These are phyloP conservation scores for Scheffersomyces titani DNA, from an alignment of 1,139 yeast genomes.

Conservation along the genomic window DNA sequence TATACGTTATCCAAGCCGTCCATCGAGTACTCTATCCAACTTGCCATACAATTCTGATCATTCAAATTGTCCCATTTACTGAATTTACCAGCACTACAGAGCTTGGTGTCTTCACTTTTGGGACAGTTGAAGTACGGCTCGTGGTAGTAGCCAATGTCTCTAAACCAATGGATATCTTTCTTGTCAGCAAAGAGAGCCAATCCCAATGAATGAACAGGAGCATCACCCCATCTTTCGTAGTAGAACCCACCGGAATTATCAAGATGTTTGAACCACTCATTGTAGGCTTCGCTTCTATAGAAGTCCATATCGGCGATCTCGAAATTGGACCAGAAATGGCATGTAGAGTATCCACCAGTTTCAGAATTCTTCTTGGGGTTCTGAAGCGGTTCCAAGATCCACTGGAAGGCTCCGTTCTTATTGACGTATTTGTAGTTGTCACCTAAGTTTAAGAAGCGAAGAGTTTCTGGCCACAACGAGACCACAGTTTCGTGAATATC, in stretches of 20 bases:
- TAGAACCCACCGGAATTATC: slow-evolving; percentile 78
- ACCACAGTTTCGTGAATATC: slow-evolving; percentile 66
- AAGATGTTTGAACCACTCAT: slow-evolving; percentile 61
- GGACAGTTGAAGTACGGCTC: slow-evolving; percentile 80
- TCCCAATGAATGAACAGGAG: slow-evolving; percentile 82
- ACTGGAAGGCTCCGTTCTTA: slow-evolving; percentile 61
- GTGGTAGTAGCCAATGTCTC: slow-evolving; percentile 81
- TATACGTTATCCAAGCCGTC: slow-evolving; percentile 23
- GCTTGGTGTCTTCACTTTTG: slow-evolving; percentile 27
- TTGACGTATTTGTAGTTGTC: slow-evolving; percentile 65
- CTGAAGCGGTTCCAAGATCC: slow-evolving; percentile 69
- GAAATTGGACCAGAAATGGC: slow-evolving; percentile 89
- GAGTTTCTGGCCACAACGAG: slow-evolving; percentile 70
- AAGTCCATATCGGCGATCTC: slow-evolving; percentile 84
- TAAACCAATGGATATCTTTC: slow-evolving; percentile 76
- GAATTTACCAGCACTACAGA: slow-evolving; percentile 49
- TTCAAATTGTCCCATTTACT: slow-evolving; percentile 42
- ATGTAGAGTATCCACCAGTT: slow-evolving; percentile 75
- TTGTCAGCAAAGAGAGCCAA: slow-evolving; percentile 73
- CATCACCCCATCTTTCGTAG: slow-evolving; percentile 92
- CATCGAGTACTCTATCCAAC: slow-evolving; percentile 69
- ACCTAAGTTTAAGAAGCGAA: slow-evolving; percentile 53
- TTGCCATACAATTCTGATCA: slow-evolving; percentile 72
- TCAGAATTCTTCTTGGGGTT: slow-evolving; percentile 53
- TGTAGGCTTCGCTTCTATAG: slow-evolving; percentile 66